A percentile compares a stretch with the other conserved stretches of the same genome.
phyloP scores from a whole-genome alignment of 331 rosid genomes.

The Rhamnella rubrinervis region DNA sequence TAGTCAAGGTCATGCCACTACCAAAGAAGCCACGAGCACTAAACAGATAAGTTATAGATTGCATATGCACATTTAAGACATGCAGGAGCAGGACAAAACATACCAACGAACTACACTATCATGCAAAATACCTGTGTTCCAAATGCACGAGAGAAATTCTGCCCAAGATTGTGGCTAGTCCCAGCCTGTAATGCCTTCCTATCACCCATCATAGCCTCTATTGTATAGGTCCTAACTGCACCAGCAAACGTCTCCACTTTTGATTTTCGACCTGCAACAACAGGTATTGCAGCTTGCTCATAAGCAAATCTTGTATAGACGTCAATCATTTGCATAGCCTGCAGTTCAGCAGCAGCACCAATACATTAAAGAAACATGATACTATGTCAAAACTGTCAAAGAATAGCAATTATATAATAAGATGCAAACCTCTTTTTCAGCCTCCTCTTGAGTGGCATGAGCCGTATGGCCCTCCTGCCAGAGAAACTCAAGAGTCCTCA shows the following conservation, averaged over 20 bases:
- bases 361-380: constrained; percentile 18
- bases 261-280: constrained; percentile 90
- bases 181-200: constrained; percentile 96
- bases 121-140: constrained; percentile 71
- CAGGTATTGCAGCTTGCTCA: constrained; percentile 95
- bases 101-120: constrained; percentile 3
- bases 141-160: constrained; percentile 91
- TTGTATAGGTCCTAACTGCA: constrained; percentile 83
- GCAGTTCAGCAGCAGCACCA: constrained; percentile 45
- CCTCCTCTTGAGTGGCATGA: constrained; percentile 83
- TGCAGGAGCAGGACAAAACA: background rate
- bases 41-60: too few relatives aligned
- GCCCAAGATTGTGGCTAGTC: constrained; percentile 98
- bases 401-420: constrained; percentile 18
- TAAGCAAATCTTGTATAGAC: constrained; percentile 83
- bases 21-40: too few relatives aligned
- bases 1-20: too few relatives aligned
- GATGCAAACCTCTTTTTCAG: constrained; percentile 77
- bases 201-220: constrained; percentile 99
- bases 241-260: constrained; percentile 96
- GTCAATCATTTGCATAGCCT: constrained; percentile 96
- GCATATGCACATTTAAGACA: too few relatives aligned
- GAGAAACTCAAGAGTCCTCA: constrained; percentile 83
- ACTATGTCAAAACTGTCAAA: background rate
- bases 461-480: constrained; percentile 99